phyloP scores from a whole-genome alignment of 1,284 basidiomycete genomes.

The Filobasidium uniguttulatum region DNA sequence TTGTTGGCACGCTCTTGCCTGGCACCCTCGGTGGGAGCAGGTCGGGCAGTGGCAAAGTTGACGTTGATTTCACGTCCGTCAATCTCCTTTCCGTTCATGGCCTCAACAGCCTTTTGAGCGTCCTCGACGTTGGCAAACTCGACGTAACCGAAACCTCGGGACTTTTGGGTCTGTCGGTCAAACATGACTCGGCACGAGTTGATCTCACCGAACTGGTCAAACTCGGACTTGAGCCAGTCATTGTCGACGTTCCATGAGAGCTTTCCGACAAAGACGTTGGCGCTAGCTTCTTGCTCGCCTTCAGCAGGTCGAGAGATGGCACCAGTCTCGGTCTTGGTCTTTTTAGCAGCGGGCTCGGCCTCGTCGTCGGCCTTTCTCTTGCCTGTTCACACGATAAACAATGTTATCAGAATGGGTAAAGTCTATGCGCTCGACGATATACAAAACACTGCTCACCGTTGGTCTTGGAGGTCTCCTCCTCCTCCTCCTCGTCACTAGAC shows the following conservation, averaged over 20 bases:
- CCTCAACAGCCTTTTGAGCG: conserved; percentile 58
- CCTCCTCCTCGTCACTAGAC: conserved; percentile 41
- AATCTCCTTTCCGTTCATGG: conserved; percentile 67
- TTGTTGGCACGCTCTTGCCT: conserved; percentile 50
- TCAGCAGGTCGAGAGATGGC: conserved; percentile 37
- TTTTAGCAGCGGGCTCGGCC: conserved; percentile 54
- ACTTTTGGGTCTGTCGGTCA: conserved; percentile 75
- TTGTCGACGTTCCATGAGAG: conserved; percentile 97
- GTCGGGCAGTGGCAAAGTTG: conserved; percentile 58
- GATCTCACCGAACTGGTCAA: conserved; percentile 76
- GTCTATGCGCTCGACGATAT: conserved; percentile 1
- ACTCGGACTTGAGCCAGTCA: conserved; percentile 87
- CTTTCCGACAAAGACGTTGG: conserved; percentile 79
- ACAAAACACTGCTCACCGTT: conserved; percentile 34
- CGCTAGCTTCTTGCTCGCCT: conserved; percentile 42
- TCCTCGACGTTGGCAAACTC: conserved; percentile 58
- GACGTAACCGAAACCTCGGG: conserved; percentile 89
- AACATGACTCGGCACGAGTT: conserved; percentile 75
- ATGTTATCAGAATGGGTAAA: conserved; percentile 16
- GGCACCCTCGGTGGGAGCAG: conserved; percentile 43
- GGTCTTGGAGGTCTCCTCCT: conserved; percentile 42
- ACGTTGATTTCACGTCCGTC: conserved; percentile 82
- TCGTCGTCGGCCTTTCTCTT: conserved; percentile 79
- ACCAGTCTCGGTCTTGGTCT: conserved; percentile 47
- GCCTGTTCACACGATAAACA: conserved; percentile 29